A percentile compares a stretch with the other conserved stretches of the same genome.
These are phyloP conservation scores for Tuctoria greenei DNA, from an alignment of 176 grass and related monocot species.

Conservation along the genomic window DNA sequence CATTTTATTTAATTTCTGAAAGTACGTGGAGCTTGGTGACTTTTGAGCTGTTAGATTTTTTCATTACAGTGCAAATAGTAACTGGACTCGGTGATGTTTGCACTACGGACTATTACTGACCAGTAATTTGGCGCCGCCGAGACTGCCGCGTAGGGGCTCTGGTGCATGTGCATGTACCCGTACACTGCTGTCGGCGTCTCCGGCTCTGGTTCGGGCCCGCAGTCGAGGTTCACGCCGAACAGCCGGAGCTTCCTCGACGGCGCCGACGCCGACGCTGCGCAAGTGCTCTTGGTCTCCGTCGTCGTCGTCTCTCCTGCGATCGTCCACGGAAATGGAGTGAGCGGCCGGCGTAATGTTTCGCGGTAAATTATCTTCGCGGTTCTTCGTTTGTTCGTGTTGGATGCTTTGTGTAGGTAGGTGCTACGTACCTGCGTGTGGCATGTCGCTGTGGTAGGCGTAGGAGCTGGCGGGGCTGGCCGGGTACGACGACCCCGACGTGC, in stretches of 20 bases:
- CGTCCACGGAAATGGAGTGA: constrained; percentile 19
- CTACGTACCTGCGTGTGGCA: constrained; percentile 47
- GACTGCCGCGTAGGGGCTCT: constrained; percentile 53
- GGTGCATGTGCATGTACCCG: constrained; percentile 52
- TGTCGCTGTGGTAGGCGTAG: constrained; percentile 42
- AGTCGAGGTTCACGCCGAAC: constrained; percentile 93
- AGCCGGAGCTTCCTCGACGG: constrained; percentile 68
- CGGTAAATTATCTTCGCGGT: too few relatives aligned
- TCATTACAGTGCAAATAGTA: constrained; percentile 30
- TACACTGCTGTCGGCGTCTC: constrained; percentile 49
- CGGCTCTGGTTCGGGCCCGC: constrained; percentile 51
- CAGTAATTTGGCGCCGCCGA: constrained; percentile 56
- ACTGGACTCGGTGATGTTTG: constrained; percentile 28
- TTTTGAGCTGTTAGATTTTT: not conserved
- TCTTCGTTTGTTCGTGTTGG: constrained; percentile 9
- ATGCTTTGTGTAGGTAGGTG: not conserved
- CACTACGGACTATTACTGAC: constrained; percentile 34
- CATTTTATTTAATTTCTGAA: not conserved
- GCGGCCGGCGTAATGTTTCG: not conserved
- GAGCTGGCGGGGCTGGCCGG: constrained; percentile 55
- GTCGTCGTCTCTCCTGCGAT: constrained; percentile 42
- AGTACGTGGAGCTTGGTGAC: not conserved
- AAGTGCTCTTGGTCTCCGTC: constrained; percentile 48
- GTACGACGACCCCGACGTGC: constrained; percentile 51
- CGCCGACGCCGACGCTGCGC: constrained; percentile 27